Base-by-base conservation (phyloP, 2,329 filamentous ascomycete species). In the Torrubiella hemipterigena region DNA sequence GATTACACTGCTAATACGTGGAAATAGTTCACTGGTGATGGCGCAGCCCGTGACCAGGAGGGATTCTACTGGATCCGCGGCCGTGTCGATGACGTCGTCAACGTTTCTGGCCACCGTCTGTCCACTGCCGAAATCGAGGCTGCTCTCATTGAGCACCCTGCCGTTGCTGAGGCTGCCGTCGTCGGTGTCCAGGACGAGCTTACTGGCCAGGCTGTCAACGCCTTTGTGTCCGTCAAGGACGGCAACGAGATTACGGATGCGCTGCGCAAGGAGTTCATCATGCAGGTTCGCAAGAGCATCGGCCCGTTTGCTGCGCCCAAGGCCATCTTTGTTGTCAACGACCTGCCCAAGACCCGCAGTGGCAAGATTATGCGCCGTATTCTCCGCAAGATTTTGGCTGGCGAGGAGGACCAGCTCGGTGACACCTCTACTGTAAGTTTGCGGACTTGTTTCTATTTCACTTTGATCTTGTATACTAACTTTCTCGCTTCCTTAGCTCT, bases 61-160 rank as follows among this genome's bases (percentile, higher is more conserved):
- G 91, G 91, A 35, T 98, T 95, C 69, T 98, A 96, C 75, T 98
- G 91, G 91, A 98, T 98, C 55, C 84, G 91, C 40, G 91, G 91
- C 42, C 86, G 91, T 58, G 91, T 98, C 32, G 91, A 98, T 52
- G 91, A 98, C 49, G 91, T 98, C 26, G 89, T 98, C 56, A 98
- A 98, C 59, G 91, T 98, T 39, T 91, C 82, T 46, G 91, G 91
- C 17, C 91, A 98, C 60, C 81, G 91, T 55, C 70, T 98, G 40
- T 96, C 89, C 12, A 98, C 91, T 8, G 89, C 91, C 21, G 91
- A 98, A 59, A 98, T 98, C 42, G 91, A 98, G 62, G 91, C 91
- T 17, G 91, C 91, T 13, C 76, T 98, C 29, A 79, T 98, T 43
- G 89, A 96, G 67, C 87, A 96, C 57, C 69, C 77, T 48, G 66